phyloP scores from a whole-genome alignment of 176 grass and related monocot species.

The Bromus sterilis region DNA sequence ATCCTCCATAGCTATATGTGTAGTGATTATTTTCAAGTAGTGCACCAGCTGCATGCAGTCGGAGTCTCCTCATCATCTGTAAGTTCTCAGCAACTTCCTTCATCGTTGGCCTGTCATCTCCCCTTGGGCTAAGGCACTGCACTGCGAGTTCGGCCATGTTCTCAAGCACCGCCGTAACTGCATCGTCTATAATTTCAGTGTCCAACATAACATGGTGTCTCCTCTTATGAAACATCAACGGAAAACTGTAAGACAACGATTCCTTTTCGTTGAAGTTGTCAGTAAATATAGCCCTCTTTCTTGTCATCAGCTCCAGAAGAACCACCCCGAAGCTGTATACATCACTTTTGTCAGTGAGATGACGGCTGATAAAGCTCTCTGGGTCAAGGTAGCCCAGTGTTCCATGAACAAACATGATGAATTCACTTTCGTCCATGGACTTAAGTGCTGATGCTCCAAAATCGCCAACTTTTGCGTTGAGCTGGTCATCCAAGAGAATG shows the following conservation, averaged over 20 bases:
- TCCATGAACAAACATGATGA: slow-evolving; percentile 45
- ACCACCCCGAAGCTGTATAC: slow-evolving; percentile 45
- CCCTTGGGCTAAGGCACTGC: not conserved
- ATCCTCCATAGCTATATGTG: not conserved
- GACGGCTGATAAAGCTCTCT: slow-evolving; percentile 41
- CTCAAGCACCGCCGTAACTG: not conserved
- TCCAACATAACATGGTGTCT: not conserved
- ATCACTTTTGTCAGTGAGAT: slow-evolving; percentile 45
- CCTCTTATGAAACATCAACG: not conserved
- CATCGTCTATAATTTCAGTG: not conserved
- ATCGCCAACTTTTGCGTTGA: slow-evolving; percentile 14
- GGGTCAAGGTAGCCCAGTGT: slow-evolving; percentile 43
- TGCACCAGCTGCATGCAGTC: not conserved
- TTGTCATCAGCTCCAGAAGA: slow-evolving; percentile 45
- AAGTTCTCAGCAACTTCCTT: not conserved
- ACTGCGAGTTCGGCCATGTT: not conserved
- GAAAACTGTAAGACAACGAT: not conserved
- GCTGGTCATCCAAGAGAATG: not conserved
- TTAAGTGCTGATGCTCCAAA: slow-evolving; percentile 40
- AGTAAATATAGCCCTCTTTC: slow-evolving; percentile 22
- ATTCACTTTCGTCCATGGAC: slow-evolving; percentile 17
- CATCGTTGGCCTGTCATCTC: not conserved
- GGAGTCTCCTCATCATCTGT: not conserved
- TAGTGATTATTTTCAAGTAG: not conserved
- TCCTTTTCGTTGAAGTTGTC: not conserved